Base-by-base conservation (phyloP, 768 basidiomycete genomes). In the Russula abietina region DNA sequence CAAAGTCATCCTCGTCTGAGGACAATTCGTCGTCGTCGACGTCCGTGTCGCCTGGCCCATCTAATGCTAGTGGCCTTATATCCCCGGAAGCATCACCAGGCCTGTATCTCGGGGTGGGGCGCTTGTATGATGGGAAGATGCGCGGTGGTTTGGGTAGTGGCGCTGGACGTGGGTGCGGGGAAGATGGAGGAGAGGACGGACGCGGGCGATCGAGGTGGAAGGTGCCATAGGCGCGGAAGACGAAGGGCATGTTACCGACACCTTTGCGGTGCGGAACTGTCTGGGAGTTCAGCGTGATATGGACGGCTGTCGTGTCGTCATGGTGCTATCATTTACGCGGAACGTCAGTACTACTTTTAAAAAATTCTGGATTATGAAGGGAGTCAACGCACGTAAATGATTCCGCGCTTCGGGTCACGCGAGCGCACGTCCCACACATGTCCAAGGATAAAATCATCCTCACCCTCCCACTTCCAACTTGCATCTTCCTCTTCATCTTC, bases 381-480 rank as follows among this genome's bases (percentile, higher is more conserved):
- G 16, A n/a, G 14, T 4, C 11, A 55, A 77, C 86, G 62, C 68
- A 89, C 88, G 69, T 88, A 89, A 59, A 86, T 72, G 39, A 89
- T 80, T 1, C 78, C 88, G 26, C 75, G 72, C 39, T 71, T 60
- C 8, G 74, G 77, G 52, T 77, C 77, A 2, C 73, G 74, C 0
- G 75, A 73, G 4, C 75, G 72, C 0, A 79, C 77, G 7, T 58
- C 58, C 85, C 87, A 90, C 4, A 81, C 81, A 68, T 83, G 81
- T 9, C 70, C 77, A 16, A 89, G 70, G 0, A 81, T 80, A 53
- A 81, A 79, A 64, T 88, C 87, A 68, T 87, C 85, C 69, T 89
- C 88, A 2, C 83, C 80, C 55, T 83, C 81, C 88, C 87, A 89
- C 46, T 76, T 78, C 82, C 86, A 88, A 10, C 76, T 78, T 33